These are phyloP conservation scores for Mycosarcoma mackinlayi DNA, from an alignment of 1,284 basidiomycete genomes.

Conservation along the genomic window DNA sequence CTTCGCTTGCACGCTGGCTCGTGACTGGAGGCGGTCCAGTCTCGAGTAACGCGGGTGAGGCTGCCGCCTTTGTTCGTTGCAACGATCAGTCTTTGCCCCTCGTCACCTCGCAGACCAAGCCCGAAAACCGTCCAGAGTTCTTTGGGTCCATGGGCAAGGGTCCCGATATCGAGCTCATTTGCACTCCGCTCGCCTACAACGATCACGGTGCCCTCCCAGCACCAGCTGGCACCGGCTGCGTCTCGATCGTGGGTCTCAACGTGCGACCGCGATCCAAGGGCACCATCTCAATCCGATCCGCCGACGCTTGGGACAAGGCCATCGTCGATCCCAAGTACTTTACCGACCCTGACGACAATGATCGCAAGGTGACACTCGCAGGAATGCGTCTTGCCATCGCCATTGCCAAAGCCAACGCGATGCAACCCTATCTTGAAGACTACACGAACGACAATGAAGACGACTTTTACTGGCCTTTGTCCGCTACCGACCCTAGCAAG, in stretches of 20 bases:
- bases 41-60: conserved; percentile 56
- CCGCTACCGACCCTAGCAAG: conserved; percentile 55
- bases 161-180: conserved; percentile 67
- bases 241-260: conserved; percentile 51
- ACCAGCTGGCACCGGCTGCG: conserved; percentile 31
- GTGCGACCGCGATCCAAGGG: conserved; percentile 52
- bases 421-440: conserved; percentile 46
- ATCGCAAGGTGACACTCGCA: conserved; percentile 51
- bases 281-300: conserved; percentile 36
- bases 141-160: conserved; percentile 55
- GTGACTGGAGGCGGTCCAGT: conserved; percentile 53
- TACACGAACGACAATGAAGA: conserved; percentile 40
- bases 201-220: conserved; percentile 44
- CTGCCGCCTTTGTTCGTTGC: conserved; percentile 66
- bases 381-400: conserved; percentile 46
- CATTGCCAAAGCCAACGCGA: conserved; percentile 25
- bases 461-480: conserved; percentile 46
- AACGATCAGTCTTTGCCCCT: conserved; percentile 64
- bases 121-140: conserved; percentile 52
- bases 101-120: conserved; percentile 34
- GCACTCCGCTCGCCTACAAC: conserved; percentile 41
- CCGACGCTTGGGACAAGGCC: conserved; percentile 46
- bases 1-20: conserved; percentile 34
- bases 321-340: conserved; percentile 53
- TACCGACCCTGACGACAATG: conserved; percentile 49